Percentiles rank a stretch among this genome's conserved stretches.
phyloP scores from a whole-genome alignment of 176 grass and related monocot genomes.

The Saccharum officinarum region DNA sequence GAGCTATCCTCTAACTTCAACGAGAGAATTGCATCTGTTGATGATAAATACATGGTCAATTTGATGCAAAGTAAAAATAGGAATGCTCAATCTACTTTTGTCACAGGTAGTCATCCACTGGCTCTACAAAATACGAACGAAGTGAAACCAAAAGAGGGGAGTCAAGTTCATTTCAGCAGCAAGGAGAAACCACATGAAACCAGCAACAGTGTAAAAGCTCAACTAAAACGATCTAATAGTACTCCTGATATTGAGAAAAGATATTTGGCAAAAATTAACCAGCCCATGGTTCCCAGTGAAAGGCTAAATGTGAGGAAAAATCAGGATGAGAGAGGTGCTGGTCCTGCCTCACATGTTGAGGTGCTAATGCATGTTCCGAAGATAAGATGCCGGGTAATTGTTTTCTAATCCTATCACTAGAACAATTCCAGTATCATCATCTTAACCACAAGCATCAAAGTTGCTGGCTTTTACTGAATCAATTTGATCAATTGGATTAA shows the following conservation, averaged over 20 bases:
- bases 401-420: constrained; percentile 40
- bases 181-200: constrained; percentile 41
- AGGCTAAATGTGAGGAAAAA: constrained; percentile 44
- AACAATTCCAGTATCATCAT: constrained; percentile 36
- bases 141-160: constrained; percentile 44
- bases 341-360: constrained; percentile 52
- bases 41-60: constrained; percentile 96
- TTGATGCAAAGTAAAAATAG: constrained; percentile 75
- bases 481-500: background rate
- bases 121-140: constrained; percentile 42
- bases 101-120: constrained; percentile 48
- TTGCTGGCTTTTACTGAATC: background rate
- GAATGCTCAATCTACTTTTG: constrained; percentile 51
- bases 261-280: constrained; percentile 45
- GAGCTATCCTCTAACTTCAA: constrained; percentile 74
- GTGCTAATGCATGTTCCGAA: constrained; percentile 64
- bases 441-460: constrained; percentile 10
- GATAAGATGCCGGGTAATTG: constrained; percentile 90
- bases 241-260: constrained; percentile 83
- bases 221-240: constrained; percentile 85
- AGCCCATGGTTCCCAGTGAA: constrained; percentile 47
- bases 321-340: constrained; percentile 43
- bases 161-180: constrained; percentile 34
- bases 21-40: constrained; percentile 69
- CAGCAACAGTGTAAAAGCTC: constrained; percentile 42